These are phyloP conservation scores for Akanthomyces dipterigenus DNA, from an alignment of 2,329 filamentous ascomycete species.

Conservation along the genomic window DNA sequence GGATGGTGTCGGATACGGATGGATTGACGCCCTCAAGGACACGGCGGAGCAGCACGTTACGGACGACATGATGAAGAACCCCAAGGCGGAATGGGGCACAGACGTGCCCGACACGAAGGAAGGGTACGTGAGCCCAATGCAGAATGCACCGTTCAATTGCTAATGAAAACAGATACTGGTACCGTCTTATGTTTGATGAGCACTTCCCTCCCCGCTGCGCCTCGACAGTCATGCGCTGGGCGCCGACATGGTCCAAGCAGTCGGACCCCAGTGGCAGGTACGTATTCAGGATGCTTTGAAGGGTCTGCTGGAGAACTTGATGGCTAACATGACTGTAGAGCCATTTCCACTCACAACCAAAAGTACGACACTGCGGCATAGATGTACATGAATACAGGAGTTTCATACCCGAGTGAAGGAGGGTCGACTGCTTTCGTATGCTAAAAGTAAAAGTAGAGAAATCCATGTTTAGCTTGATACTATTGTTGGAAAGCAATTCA, in stretches of 20 bases:
- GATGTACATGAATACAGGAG: constrained; percentile 15
- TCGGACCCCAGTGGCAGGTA: constrained; percentile 89
- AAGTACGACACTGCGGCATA: constrained; percentile 57
- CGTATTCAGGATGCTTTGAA: constrained; percentile 19
- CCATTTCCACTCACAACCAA: constrained; percentile 67
- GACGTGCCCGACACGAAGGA: constrained; percentile 97
- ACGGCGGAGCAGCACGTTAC: constrained; percentile 82
- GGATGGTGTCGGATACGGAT: constrained; percentile 96
- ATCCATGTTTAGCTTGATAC: neutral
- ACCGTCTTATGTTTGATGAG: constrained; percentile 97
- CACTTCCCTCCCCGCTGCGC: constrained; percentile 92
- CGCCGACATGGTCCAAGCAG: constrained; percentile 95
- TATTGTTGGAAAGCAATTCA: neutral
- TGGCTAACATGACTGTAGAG: constrained; percentile 39
- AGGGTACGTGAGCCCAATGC: constrained; percentile 51
- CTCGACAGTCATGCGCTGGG: constrained; percentile 91
- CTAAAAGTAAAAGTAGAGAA: neutral
- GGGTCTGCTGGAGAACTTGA: neutral
- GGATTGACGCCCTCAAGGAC: constrained; percentile 97
- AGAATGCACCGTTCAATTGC: constrained; percentile 6
- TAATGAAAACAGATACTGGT: constrained; percentile 69
- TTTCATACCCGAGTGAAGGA: neutral
- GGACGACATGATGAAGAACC: constrained; percentile 98
- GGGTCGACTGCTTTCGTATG: neutral
- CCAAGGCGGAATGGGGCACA: constrained; percentile 88